These are phyloP conservation scores for Salix viminalis DNA, from an alignment of 345 rosid species.

Conservation along the genomic window DNA sequence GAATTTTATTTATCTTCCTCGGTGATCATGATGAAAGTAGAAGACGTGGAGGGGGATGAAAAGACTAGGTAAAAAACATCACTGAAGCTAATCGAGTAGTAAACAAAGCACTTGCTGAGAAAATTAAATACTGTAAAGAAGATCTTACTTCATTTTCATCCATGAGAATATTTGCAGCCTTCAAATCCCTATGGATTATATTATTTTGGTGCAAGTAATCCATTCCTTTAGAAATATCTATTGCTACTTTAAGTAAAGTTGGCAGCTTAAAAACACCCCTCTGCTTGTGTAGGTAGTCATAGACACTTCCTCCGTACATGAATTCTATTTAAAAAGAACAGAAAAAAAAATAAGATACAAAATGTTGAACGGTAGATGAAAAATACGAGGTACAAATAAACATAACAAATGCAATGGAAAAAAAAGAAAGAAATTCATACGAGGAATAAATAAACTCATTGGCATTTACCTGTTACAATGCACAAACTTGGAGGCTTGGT, in stretches of 20 bases:
- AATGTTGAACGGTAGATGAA: background rate
- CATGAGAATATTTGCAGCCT: conserved; percentile 93
- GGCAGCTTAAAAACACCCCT: conserved; percentile 91
- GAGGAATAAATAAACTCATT: background rate
- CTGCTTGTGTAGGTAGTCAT: conserved; percentile 95
- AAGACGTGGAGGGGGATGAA: background rate
- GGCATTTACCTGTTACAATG: conserved; percentile 74
- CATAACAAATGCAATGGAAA: background rate
- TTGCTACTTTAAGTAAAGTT: conserved; percentile 73
- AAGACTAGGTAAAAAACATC: background rate
- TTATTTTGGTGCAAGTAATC: conserved; percentile 90
- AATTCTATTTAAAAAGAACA: conserved; percentile 43
- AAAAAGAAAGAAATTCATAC: background rate
- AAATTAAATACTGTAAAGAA: background rate
- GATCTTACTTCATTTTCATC: conserved; percentile 90
- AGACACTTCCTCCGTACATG: conserved; percentile 98
- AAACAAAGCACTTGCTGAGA: background rate
- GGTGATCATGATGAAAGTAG: background rate
- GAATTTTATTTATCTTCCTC: background rate
- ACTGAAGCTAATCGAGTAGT: background rate
- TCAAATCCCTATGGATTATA: conserved; percentile 94
- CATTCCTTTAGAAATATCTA: conserved; percentile 98
- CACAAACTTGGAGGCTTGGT: conserved; percentile 89
- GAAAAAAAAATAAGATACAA: conserved; percentile 11
- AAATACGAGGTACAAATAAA: too few relatives aligned